Conservation (phyloP, 352 stramenopile species). For the Globisporangium cystogenes region DNA sequence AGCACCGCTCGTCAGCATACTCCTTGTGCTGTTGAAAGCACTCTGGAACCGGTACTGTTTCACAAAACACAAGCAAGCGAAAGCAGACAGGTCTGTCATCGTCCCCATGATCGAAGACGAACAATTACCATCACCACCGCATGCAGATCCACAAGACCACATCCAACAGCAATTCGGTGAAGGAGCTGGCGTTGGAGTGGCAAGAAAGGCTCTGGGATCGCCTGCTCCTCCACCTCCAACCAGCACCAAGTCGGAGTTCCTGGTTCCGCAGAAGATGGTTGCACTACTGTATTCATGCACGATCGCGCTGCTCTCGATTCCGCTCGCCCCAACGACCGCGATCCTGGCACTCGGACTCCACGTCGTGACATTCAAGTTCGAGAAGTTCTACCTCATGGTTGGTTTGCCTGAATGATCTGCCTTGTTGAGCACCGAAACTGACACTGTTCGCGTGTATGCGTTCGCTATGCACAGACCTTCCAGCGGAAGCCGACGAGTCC, state of each 20-base stretch:
- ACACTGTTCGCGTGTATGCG: not conserved
- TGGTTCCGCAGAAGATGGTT: slow-evolving; percentile 81
- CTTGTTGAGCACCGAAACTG: not conserved
- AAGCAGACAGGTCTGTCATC: slow-evolving; percentile 12
- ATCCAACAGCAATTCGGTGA: no score
- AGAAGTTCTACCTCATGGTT: slow-evolving; percentile 70
- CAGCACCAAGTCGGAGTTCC: slow-evolving; percentile 49
- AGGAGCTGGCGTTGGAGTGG: no score
- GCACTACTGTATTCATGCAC: slow-evolving; percentile 75
- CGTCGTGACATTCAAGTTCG: slow-evolving; percentile 78
- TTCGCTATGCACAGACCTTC: slow-evolving; percentile 27
- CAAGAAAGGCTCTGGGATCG: no score
- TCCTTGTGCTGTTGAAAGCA: slow-evolving; percentile 8
- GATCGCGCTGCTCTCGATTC: slow-evolving; percentile 63
- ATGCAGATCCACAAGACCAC: not conserved
- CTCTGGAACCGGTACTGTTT: slow-evolving; percentile 13
- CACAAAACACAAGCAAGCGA: slow-evolving; percentile 15
- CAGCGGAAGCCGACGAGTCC: slow-evolving; percentile 69
- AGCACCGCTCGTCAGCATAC: slow-evolving; percentile 17
- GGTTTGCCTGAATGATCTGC: not conserved
- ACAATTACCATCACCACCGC: not conserved
- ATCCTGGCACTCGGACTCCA: slow-evolving; percentile 52
- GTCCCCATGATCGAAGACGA: slow-evolving; percentile 11
- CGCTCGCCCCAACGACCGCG: slow-evolving; percentile 51
- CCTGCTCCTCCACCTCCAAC: no score